These are phyloP conservation scores for Silene conica DNA, from an alignment of 148 eudicot species.

Conservation along the genomic window DNA sequence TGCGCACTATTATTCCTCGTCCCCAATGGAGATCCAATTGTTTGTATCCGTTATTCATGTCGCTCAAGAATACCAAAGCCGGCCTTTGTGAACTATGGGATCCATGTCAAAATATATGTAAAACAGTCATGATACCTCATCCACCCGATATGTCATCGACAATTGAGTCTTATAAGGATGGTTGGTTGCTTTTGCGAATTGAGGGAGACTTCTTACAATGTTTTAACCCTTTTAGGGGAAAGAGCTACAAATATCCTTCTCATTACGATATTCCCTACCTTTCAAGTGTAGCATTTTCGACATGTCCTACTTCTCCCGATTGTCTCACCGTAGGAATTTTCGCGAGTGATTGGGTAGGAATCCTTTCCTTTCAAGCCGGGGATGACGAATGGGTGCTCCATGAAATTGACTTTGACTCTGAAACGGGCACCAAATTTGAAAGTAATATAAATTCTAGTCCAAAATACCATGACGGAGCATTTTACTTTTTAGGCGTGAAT, in stretches of 20 bases:
- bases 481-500: too few species aligned
- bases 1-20: not conserved
- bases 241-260: not conserved
- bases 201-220: not conserved
- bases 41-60: conserved; percentile 2
- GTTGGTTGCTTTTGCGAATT: conserved; percentile 10
- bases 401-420: too few species aligned
- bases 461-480: too few species aligned
- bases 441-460: too few species aligned
- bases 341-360: too few species aligned
- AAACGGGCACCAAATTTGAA: too few species aligned
- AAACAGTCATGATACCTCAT: not conserved
- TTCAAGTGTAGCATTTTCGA: not conserved
- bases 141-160: not conserved
- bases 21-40: not conserved
- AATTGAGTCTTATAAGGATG: not conserved
- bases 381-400: too few species aligned
- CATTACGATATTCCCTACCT: not conserved
- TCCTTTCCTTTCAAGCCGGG: too few species aligned
- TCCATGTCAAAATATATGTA: not conserved
- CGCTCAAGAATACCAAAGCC: not conserved
- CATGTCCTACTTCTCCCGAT: too few species aligned
- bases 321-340: too few species aligned
- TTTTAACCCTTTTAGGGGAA: not conserved
- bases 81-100: conserved; percentile 4